These are phyloP conservation scores for Eustoma russellianum DNA, from an alignment of 257 asterid genomes.

Conservation along the genomic window DNA sequence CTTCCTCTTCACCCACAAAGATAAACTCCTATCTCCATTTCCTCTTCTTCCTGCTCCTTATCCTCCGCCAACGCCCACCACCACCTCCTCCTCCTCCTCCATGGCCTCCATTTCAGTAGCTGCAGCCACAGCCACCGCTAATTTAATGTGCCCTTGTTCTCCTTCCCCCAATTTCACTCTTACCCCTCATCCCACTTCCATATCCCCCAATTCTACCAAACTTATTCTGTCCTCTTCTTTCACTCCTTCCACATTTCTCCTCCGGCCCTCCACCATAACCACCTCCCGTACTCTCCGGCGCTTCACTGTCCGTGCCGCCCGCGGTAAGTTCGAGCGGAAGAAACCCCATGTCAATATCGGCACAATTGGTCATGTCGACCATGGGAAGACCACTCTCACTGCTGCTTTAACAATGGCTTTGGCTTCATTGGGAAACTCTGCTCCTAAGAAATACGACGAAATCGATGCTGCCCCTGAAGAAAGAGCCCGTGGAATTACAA, in stretches of 20 bases:
- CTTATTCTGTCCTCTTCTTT: constrained; percentile 58
- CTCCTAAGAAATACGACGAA: constrained; percentile 86
- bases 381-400: constrained; percentile 90
- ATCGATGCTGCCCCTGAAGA: constrained; percentile 98
- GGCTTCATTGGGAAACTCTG: constrained; percentile 67
- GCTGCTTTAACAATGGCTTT: constrained; percentile 95
- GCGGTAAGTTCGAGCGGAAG: constrained; percentile 86
- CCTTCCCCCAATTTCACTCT: constrained; percentile 13
- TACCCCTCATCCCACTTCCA: not conserved
- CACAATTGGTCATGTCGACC: constrained; percentile 98
- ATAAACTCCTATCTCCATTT: too few species aligned
- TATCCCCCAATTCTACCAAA: constrained; percentile 18
- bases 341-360: constrained; percentile 95
- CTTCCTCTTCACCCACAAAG: too few species aligned
- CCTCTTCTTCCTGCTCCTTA: too few species aligned
- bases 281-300: constrained; percentile 25
- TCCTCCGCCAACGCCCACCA: too few species aligned
- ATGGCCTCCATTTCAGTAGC: constrained; percentile 49
- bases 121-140: constrained; percentile 19
- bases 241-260: constrained; percentile 30
- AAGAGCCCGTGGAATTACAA: constrained; percentile 90
- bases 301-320: constrained; percentile 63
- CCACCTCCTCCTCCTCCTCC: constrained; percentile 5
- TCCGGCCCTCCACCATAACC: constrained; percentile 20
- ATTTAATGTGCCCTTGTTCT: constrained; percentile 22